Evolutionary conservation across 2,329 filamentous ascomycete species (phyloP).

Genomic region (Furcasterigmium sp.): DNA sequence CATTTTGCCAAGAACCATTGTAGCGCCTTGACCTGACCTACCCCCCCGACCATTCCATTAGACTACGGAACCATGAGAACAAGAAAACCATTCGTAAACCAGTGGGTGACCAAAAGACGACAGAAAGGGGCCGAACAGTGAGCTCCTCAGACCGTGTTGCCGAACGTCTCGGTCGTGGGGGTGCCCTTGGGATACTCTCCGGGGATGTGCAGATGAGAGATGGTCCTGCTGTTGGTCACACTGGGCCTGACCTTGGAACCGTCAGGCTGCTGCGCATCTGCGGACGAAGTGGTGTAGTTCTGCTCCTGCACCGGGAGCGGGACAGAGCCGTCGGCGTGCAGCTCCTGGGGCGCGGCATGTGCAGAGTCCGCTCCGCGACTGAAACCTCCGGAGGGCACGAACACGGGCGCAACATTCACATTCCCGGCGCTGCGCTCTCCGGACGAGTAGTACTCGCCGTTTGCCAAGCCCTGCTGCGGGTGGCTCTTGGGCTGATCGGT

Average conservation of each 20-base stretch:
- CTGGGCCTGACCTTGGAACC: conserved; percentile 16
- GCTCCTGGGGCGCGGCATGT: not conserved
- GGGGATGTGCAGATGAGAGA: conserved; percentile 64
- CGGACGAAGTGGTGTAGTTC: not conserved
- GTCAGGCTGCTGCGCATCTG: conserved; percentile 2
- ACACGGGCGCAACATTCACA: not conserved
- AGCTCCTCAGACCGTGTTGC: not conserved
- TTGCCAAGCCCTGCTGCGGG: not conserved
- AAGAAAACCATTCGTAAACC: no score
- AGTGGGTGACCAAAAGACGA: no score
- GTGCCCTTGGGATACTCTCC: conserved; percentile 54
- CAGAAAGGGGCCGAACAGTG: not conserved
- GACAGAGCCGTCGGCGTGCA: not conserved
- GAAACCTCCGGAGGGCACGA: not conserved
- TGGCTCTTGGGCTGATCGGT: not conserved
- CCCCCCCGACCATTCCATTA: no score
- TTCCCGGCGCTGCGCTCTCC: not conserved
- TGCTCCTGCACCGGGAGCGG: not conserved
- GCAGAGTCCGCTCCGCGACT: no score
- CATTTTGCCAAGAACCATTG: no score
- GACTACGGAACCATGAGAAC: no score
- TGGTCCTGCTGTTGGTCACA: conserved; percentile 41
- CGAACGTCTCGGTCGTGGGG: not conserved
- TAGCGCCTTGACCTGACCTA: no score
- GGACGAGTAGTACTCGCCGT: not conserved